Evolutionary conservation across 495 filamentous ascomycete species (phyloP), one percentile per base, ranked within the genome.

Genomic region (Neurospora discreta): DNA sequence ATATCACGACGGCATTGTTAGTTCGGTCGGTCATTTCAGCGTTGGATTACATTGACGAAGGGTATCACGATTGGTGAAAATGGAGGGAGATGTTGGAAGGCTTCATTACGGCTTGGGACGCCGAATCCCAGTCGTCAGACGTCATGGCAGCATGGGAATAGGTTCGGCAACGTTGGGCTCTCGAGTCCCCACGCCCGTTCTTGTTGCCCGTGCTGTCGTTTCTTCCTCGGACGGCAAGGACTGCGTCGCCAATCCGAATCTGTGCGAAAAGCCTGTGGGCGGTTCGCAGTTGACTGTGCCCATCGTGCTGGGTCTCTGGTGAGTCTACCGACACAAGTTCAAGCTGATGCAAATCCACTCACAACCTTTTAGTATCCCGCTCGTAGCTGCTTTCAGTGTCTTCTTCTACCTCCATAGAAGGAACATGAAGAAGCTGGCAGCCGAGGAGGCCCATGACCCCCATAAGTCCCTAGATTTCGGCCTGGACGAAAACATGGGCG

Each of bases 391-490:
- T 16, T 77, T 92, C 8, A 72, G 90, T 30, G 85, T 92, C 36
- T 85, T 97, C 68, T 72, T 95, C 70, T 91, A 88, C 75, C 85
- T 99, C 39, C 93, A 97, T 76, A 88, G 92, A 16, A 85, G 91
- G 78, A 90, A 92, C 75, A 83, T 92, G 18, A 87, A 88, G 75
- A 95, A 87, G 74, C 87, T 94, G 72, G 84, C 86, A 72, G 82
- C 83, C 46, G 95, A 99, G 83, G 95, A 99, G 80, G 85, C 86
- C 39, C 88, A 92, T 73, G 95, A 98, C 78, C 91, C 92, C 75
- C 92, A 96, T 80, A 96, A 91, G 77, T 97, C 93, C 3, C 87
- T 98, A 77, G 95, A 99, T 79, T 99, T 98, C 79, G 95, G 95
- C 39, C 81, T 97, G 79, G 92, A 87, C 13, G 85, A 84, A 5